A percentile compares a stretch with the other conserved stretches of the same genome.
Evolutionary conservation across 2,329 filamentous ascomycete genomes (phyloP).

Genomic region (Amauroascus niger): DNA sequence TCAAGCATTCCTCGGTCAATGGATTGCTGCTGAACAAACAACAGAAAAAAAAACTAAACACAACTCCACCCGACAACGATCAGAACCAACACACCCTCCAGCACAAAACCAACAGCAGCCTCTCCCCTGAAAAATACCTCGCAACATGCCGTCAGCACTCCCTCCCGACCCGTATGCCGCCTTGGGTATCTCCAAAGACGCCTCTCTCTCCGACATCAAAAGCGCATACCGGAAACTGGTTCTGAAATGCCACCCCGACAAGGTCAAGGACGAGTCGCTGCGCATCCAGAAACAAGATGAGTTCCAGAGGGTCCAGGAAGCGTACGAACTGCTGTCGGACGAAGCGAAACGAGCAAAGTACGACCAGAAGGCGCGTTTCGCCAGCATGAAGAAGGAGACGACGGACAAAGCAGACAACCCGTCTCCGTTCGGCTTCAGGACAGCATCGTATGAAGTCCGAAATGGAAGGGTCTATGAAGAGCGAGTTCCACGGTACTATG

Average conservation of each 20-base stretch:
- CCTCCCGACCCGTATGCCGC: constrained; percentile 64
- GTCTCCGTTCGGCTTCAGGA: constrained; percentile 11
- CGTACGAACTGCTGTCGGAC: constrained; percentile 82
- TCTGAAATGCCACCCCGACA: constrained; percentile 83
- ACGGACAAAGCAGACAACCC: background rate
- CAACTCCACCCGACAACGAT: too few relatives aligned
- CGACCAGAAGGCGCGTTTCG: constrained; percentile 62
- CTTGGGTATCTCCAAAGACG: constrained; percentile 63
- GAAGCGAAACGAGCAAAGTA: constrained; percentile 63
- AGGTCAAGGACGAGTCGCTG: constrained; percentile 66
- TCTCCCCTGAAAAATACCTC: too few relatives aligned
- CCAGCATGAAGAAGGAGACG: constrained; percentile 50
- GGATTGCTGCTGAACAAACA: background rate
- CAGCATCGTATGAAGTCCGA: constrained; percentile 31
- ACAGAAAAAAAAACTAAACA: too few relatives aligned
- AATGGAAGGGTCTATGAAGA: constrained; percentile 39
- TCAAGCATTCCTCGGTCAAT: background rate
- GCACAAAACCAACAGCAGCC: too few relatives aligned
- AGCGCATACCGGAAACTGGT: constrained; percentile 75
- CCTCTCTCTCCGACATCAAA: constrained; percentile 62
- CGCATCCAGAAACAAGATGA: constrained; percentile 73
- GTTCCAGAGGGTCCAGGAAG: constrained; percentile 85
- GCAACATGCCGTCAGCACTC: background rate
- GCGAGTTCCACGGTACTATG: constrained; percentile 31
- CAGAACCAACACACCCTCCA: too few relatives aligned